Conservation (phyloP, 495 filamentous ascomycete species). For the Parachaetomium inaequale region DNA sequence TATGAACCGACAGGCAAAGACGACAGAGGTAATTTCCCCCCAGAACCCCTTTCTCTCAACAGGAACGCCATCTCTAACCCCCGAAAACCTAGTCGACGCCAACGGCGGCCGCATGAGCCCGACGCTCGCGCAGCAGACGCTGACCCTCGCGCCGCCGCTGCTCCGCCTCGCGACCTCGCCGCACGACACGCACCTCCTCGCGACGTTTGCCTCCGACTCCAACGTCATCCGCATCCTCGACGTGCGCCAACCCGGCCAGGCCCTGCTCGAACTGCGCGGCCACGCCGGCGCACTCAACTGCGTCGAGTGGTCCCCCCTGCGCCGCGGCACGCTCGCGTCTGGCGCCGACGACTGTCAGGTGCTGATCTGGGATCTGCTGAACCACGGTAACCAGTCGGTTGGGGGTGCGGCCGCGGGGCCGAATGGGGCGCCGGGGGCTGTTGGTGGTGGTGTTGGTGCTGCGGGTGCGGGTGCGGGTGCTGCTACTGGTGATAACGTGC, state of each 20-base stretch:
- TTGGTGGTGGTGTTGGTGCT: not conserved
- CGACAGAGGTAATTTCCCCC: conserved; percentile 63
- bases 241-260: conserved; percentile 93
- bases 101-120: conserved; percentile 55
- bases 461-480: conserved; percentile 15
- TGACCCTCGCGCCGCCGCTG: conserved; percentile 77
- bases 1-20: conserved; percentile 92
- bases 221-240: conserved; percentile 93
- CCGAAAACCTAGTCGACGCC: conserved; percentile 31
- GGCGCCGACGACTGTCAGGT: conserved; percentile 90
- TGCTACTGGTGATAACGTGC: conserved; percentile 51
- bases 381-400: conserved; percentile 9
- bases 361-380: conserved; percentile 89
- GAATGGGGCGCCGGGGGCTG: not conserved
- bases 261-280: conserved; percentile 89
- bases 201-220: conserved; percentile 92
- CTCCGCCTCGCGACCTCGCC: conserved; percentile 89
- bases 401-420: not conserved
- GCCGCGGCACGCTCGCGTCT: conserved; percentile 83
- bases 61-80: conserved; percentile 19
- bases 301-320: conserved; percentile 89
- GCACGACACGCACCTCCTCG: conserved; percentile 91
- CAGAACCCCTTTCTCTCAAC: not conserved
- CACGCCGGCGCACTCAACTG: conserved; percentile 82
- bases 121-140: conserved; percentile 66